These are phyloP conservation scores for Coemansia sp. DNA, from an alignment of 192 early-diverging fungal genomes.

Conservation along the genomic window DNA sequence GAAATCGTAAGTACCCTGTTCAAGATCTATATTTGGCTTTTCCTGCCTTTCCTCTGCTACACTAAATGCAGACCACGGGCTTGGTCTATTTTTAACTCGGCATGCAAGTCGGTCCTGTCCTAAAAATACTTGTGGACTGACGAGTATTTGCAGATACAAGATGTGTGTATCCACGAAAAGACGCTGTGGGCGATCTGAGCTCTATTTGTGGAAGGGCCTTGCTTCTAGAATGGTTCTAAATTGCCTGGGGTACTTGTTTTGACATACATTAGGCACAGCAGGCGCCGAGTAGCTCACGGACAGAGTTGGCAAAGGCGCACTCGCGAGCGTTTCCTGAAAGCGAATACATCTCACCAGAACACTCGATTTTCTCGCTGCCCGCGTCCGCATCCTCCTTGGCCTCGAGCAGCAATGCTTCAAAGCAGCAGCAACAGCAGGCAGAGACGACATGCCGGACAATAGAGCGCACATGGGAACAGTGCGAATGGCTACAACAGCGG, in stretches of 20 bases:
- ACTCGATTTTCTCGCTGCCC: constrained; percentile 8
- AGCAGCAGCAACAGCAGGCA: constrained; percentile 9
- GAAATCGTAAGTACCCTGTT: constrained; percentile 29
- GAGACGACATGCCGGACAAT: constrained; percentile 29
- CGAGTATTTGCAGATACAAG: background rate
- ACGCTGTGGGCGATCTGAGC: background rate
- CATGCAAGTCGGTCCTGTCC: constrained; percentile 2
- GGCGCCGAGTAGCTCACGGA: background rate
- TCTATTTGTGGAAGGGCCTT: background rate
- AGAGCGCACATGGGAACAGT: constrained; percentile 52
- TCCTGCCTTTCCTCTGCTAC: background rate
- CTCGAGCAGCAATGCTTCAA: background rate
- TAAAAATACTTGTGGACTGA: constrained; percentile 1
- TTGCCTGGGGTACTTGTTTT: background rate
- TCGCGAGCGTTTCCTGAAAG: constrained; percentile 6
- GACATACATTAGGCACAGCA: background rate
- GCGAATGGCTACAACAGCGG: constrained; percentile 50
- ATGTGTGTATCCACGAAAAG: background rate
- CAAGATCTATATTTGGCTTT: background rate
- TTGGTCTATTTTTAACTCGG: constrained; percentile 1
- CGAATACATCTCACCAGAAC: constrained; percentile 5
- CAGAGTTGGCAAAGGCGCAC: background rate
- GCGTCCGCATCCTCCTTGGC: background rate
- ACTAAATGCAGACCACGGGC: background rate
- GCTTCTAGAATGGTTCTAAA: constrained; percentile 3